A percentile compares a stretch with the other conserved stretches of the same genome.
phyloP scores from a whole-genome alignment of 2,329 filamentous ascomycete species.

The Cyphellophora attinorum region DNA sequence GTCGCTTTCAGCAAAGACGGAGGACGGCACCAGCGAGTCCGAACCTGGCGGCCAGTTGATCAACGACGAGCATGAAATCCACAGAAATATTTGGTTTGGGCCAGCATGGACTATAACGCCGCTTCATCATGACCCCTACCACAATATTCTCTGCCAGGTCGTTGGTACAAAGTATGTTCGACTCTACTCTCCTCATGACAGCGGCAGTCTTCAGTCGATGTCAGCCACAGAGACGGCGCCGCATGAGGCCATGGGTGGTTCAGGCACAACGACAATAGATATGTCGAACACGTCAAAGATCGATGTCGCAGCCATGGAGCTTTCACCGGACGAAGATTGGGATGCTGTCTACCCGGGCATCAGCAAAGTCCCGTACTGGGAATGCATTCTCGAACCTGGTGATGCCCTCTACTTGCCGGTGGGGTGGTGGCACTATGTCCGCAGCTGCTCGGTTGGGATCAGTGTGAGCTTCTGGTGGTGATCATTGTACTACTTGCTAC shows the following conservation, averaged over 20 bases:
- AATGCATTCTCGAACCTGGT: constrained; percentile 67
- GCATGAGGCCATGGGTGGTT: constrained; percentile 22
- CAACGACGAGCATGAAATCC: constrained; percentile 26
- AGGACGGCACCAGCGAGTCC: constrained; percentile 14
- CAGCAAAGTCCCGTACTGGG: constrained; percentile 53
- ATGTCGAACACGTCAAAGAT: constrained; percentile 85
- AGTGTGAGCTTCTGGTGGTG: constrained; percentile 96
- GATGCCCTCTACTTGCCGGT: constrained; percentile 83
- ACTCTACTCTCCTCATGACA: constrained; percentile 63
- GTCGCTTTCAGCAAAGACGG: constrained; percentile 8
- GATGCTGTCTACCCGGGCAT: constrained; percentile 47
- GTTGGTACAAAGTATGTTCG: constrained; percentile 88
- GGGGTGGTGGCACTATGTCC: constrained; percentile 98
- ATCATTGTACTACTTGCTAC: no score
- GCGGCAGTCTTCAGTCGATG: constrained; percentile 49
- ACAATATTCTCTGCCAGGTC: constrained; percentile 84
- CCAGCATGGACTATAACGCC: constrained; percentile 82
- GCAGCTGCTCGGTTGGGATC: constrained; percentile 75
- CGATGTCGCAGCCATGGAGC: constrained; percentile 64
- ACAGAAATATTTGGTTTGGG: constrained; percentile 85
- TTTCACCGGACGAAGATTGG: constrained; percentile 33
- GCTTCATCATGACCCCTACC: constrained; percentile 85
- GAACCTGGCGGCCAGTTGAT: not conserved
- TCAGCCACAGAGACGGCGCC: constrained; percentile 27
- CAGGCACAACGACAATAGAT: constrained; percentile 58